Conservation (phyloP, 2,329 filamentous ascomycete species). For the Apiospora arundinis region DNA sequence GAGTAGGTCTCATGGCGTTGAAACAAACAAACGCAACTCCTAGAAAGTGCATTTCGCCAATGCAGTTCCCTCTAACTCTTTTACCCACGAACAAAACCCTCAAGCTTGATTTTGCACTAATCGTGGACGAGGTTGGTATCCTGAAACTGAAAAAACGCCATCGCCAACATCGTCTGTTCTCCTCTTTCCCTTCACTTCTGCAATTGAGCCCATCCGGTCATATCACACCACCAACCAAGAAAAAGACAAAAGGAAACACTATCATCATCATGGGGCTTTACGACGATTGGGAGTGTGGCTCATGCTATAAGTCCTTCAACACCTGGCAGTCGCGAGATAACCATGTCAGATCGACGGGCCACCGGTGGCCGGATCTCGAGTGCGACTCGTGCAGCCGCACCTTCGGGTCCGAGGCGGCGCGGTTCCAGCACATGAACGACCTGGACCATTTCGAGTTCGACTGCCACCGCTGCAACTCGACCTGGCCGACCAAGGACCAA, state of each 20-base stretch:
- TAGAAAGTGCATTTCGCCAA: not conserved
- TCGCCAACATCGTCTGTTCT: not conserved
- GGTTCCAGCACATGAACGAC: slow-evolving; percentile 39
- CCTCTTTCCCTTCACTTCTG: not conserved
- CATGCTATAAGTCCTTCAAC: slow-evolving; percentile 28
- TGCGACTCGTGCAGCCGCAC: slow-evolving; percentile 29
- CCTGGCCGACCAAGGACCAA: slow-evolving; percentile 27
- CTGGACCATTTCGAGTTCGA: slow-evolving; percentile 37
- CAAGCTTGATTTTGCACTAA: not conserved
- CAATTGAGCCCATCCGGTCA: no score
- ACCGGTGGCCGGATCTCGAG: slow-evolving; percentile 28
- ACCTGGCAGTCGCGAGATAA: slow-evolving; percentile 27
- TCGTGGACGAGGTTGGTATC: not conserved
- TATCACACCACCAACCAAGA: not conserved
- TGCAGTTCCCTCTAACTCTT: no score
- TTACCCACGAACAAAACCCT: not conserved
- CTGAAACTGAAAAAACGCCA: not conserved
- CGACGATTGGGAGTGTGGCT: slow-evolving; percentile 28
- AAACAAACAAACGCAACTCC: not conserved
- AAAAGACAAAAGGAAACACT: not conserved
- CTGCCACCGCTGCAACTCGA: slow-evolving; percentile 38
- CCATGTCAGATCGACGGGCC: slow-evolving; percentile 28
- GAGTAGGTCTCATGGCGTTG: no score
- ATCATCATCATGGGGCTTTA: not conserved
- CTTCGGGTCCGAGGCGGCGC: slow-evolving; percentile 26